phyloP scores from a whole-genome alignment of 2,329 filamentous ascomycete species.

The Trichoderma pleuroti region DNA sequence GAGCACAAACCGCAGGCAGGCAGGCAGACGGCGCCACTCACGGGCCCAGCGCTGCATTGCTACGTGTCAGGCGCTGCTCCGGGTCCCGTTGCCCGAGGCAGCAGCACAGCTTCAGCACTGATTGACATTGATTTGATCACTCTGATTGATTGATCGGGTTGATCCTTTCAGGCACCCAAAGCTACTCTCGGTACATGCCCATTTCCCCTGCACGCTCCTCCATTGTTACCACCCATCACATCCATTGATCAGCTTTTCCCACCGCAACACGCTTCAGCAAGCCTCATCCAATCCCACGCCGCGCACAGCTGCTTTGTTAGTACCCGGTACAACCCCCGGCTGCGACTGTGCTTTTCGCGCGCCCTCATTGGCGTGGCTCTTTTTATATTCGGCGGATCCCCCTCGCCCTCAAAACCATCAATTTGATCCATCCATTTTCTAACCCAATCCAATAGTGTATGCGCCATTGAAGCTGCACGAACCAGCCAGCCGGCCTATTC shows the following conservation, averaged over 20 bases:
- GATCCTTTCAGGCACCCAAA: not conserved
- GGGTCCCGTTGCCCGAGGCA: not conserved
- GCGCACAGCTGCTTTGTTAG: not conserved
- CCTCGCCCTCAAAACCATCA: not conserved
- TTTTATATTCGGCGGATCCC: slow-evolving; percentile 3
- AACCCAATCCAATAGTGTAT: slow-evolving; percentile 9
- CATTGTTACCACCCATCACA: not conserved
- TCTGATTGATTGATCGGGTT: not conserved
- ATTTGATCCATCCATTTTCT: not conserved
- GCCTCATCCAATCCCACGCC: not conserved
- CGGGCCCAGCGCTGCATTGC: not conserved
- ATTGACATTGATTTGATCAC: not conserved
- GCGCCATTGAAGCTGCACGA: slow-evolving; percentile 12
- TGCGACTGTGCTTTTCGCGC: not conserved
- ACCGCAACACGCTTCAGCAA: not conserved
- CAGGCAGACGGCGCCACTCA: slow-evolving; percentile 9
- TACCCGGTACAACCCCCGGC: not conserved
- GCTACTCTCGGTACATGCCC: not conserved
- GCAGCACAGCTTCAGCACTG: not conserved
- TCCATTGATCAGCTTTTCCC: not conserved
- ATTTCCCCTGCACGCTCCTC: not conserved
- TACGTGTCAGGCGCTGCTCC: slow-evolving; percentile 2
- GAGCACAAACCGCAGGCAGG: slow-evolving; percentile 7
- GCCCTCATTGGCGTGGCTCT: slow-evolving; percentile 7
- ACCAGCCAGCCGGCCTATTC: not conserved